A percentile compares a stretch with the other conserved stretches of the same genome.
Evolutionary conservation across 345 rosid species (phyloP).

Genomic region (Erysimum cheiranthoides): DNA sequence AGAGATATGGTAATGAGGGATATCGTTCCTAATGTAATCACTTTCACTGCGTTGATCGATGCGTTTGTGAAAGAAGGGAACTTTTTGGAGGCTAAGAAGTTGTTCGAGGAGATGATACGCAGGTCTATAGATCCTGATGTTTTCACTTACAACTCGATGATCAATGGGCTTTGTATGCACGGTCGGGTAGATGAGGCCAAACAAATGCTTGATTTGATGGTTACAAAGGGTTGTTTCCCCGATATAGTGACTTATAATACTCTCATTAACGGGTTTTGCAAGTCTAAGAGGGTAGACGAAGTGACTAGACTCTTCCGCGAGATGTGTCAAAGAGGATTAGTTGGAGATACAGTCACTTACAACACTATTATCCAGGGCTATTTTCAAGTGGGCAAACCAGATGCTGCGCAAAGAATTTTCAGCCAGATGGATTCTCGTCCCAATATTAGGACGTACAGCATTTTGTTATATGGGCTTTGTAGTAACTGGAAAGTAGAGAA

Average conservation of each 20-base stretch:
- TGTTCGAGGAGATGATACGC: constrained; percentile 32
- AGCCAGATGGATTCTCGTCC: constrained; percentile 42
- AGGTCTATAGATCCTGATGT: constrained; percentile 38
- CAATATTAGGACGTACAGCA: constrained; percentile 34
- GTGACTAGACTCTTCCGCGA: constrained; percentile 39
- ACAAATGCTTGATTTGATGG: constrained; percentile 40
- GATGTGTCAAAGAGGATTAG: constrained; percentile 40
- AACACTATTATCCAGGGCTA: constrained; percentile 45
- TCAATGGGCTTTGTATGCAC: constrained; percentile 39
- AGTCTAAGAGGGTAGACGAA: constrained; percentile 42
- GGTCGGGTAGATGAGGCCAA: constrained; percentile 38
- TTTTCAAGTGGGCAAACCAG: constrained; percentile 39
- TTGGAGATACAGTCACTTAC: constrained; percentile 41
- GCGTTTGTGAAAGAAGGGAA: constrained; percentile 37
- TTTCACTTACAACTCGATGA: constrained; percentile 33
- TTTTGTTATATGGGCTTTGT: constrained; percentile 46
- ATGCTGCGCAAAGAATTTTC: constrained; percentile 38
- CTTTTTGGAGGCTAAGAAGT: constrained; percentile 11
- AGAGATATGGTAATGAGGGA: constrained; percentile 20
- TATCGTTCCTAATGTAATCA: constrained; percentile 31
- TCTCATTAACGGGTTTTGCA: constrained; percentile 48
- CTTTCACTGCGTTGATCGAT: constrained; percentile 36
- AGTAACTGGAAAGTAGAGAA: constrained; percentile 39
- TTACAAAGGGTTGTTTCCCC: constrained; percentile 23
- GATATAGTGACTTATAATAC: constrained; percentile 43